Percentiles rank a stretch among this genome's conserved stretches.
These are phyloP conservation scores for Asterella californica DNA, from an alignment of 225 moss, liverwort and hornwort genomes.

Conservation along the genomic window DNA sequence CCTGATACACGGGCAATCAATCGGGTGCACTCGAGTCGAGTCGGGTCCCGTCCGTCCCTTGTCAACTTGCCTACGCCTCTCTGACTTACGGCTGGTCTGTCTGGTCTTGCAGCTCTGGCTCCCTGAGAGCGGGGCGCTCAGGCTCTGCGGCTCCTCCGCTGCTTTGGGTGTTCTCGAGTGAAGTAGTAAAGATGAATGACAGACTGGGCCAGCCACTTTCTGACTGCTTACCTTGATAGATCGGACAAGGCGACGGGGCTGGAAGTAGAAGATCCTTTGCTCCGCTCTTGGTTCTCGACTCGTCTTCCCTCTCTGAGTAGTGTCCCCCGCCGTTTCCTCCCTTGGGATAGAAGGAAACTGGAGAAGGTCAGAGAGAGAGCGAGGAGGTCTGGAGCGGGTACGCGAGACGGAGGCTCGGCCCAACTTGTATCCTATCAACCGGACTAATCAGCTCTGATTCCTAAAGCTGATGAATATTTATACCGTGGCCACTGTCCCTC, in stretches of 20 bases:
- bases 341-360: neutral
- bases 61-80: neutral
- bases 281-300: constrained; percentile 2
- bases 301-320: neutral
- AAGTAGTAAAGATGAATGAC: neutral
- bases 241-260: neutral
- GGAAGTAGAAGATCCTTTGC: neutral
- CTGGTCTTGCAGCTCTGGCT: neutral
- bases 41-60: neutral
- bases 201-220: neutral
- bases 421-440: neutral
- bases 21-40: neutral
- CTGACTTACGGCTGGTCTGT: neutral
- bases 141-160: neutral
- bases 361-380: neutral
- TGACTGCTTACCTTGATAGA: neutral
- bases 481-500: neutral
- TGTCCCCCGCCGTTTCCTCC: neutral
- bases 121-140: neutral
- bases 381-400: neutral
- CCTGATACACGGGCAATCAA: neutral
- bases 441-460: neutral
- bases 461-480: neutral
- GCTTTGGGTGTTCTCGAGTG: neutral
- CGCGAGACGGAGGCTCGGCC: neutral